Conservation (phyloP, 176 grass and related monocot species). For the Oryza glumipatula region DNA sequence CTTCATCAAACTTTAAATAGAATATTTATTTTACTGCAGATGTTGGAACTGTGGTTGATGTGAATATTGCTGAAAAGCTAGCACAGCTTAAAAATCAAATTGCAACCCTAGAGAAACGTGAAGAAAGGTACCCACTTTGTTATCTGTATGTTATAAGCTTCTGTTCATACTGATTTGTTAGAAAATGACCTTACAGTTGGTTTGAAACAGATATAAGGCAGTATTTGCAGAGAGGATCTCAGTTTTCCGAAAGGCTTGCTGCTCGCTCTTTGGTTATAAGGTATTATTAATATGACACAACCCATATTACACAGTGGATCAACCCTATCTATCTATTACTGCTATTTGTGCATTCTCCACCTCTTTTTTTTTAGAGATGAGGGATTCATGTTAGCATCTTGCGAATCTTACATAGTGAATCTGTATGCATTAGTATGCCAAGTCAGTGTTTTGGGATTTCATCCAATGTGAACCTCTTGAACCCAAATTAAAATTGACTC, state of each 20-base stretch:
- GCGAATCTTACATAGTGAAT: not conserved
- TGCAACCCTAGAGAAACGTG: conserved; percentile 92
- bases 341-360: not conserved
- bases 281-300: conserved; percentile 43
- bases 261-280: conserved; percentile 96
- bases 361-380: not conserved
- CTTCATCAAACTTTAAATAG: not conserved
- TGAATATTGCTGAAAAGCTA: conserved; percentile 86
- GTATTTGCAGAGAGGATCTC: conserved; percentile 97
- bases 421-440: not conserved
- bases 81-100: conserved; percentile 94
- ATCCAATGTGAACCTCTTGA: conserved; percentile 9
- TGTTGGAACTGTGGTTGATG: conserved; percentile 62
- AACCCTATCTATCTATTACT: conserved; percentile 5
- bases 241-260: conserved; percentile 92
- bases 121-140: conserved; percentile 75
- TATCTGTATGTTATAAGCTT: conserved; percentile 16
- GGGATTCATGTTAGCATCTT: conserved; percentile 3
- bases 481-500: not conserved
- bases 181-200: conserved; percentile 33
- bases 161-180: conserved; percentile 31
- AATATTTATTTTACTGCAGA: conserved; percentile 49
- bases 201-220: conserved; percentile 82
- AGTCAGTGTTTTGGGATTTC: conserved; percentile 17
- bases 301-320: not conserved